phyloP scores from a whole-genome alignment of 2,329 filamentous ascomycete species.

The Pseudopithomyces chartarum region DNA sequence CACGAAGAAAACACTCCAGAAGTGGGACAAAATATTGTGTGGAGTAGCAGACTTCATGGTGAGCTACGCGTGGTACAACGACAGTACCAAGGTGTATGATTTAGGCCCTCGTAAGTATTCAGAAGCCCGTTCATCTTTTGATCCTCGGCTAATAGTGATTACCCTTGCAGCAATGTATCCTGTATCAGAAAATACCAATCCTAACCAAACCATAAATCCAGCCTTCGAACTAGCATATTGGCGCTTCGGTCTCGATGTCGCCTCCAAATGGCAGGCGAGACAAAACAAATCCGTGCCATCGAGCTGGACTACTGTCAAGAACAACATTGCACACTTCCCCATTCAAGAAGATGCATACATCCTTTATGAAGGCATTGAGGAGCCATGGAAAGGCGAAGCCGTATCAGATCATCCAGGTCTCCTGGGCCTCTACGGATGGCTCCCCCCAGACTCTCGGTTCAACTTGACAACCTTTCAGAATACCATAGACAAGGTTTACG shows the following conservation, averaged over 20 bases:
- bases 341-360: constrained; percentile 57
- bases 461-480: constrained; percentile 35
- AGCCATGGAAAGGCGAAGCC: constrained; percentile 37
- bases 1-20: constrained; percentile 49
- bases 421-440: constrained; percentile 36
- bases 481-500: constrained; percentile 34
- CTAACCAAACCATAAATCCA: constrained; percentile 62
- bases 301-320: constrained; percentile 55
- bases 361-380: constrained; percentile 57
- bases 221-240: constrained; percentile 66
- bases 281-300: constrained; percentile 51
- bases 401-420: constrained; percentile 40
- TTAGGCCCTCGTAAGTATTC: constrained; percentile 49
- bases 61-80: constrained; percentile 61
- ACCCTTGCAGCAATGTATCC: constrained; percentile 49
- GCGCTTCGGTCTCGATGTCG: constrained; percentile 63
- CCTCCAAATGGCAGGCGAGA: constrained; percentile 58
- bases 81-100: constrained; percentile 58
- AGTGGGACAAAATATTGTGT: constrained; percentile 60
- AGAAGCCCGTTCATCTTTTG: not conserved
- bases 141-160: not conserved
- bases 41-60: constrained; percentile 64
- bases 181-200: constrained; percentile 63
- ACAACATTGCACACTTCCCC: constrained; percentile 61
- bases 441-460: constrained; percentile 35